phyloP scores from a whole-genome alignment of 2,329 filamentous ascomycete species.

The Balansia obtecta region DNA sequence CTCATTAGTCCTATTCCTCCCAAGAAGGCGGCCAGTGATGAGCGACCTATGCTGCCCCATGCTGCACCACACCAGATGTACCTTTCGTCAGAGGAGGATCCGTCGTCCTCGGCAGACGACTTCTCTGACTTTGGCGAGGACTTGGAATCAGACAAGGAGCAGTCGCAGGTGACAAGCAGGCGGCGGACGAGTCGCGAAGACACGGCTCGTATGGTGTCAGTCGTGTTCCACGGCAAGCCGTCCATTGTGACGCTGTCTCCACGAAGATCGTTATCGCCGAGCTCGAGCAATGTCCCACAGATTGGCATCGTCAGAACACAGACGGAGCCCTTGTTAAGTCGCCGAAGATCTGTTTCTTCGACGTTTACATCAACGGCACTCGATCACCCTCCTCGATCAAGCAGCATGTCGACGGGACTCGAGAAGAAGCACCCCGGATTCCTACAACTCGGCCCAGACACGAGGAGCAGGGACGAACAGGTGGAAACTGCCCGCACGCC shows the following conservation, averaged over 20 bases:
- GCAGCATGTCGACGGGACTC: constrained; percentile 28
- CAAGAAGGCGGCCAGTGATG: constrained; percentile 21
- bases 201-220: constrained; percentile 45
- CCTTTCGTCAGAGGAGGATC: constrained; percentile 54
- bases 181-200: constrained; percentile 36
- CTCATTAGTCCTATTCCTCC: constrained; percentile 21
- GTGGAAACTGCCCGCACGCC: constrained; percentile 22
- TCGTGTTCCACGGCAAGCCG: constrained; percentile 47
- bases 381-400: constrained; percentile 29
- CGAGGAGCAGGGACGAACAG: constrained; percentile 22
- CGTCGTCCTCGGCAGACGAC: constrained; percentile 48
- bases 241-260: constrained; percentile 38
- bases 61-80: constrained; percentile 46
- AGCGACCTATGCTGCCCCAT: constrained; percentile 22
- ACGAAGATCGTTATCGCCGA: constrained; percentile 31
- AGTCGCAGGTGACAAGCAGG: constrained; percentile 13
- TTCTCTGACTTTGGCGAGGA: constrained; percentile 38
- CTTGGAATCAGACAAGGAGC: constrained; percentile 31
- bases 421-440: constrained; percentile 32
- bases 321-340: constrained; percentile 18
- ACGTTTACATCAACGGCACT: constrained; percentile 19
- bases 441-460: constrained; percentile 42
- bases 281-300: constrained; percentile 17
- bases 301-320: constrained; percentile 16
- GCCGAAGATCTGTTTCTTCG: constrained; percentile 21